Base-by-base conservation (phyloP, 2,329 filamentous ascomycete genomes). In the Fusarium cicatricum region DNA sequence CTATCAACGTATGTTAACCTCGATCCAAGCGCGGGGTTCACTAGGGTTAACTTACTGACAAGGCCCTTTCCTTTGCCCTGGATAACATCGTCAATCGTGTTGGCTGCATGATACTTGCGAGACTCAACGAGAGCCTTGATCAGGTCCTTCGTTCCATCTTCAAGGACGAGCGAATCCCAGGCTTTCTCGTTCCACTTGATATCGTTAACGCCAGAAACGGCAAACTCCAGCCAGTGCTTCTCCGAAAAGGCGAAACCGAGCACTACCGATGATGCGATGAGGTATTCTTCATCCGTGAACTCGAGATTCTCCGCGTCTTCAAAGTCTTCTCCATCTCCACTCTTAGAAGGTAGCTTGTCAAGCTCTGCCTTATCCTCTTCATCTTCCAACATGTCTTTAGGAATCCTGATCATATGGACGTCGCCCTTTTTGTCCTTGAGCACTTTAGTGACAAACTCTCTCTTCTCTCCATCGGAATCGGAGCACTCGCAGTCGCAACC, bases 221-320 rank as follows among this genome's bases (percentile, higher is more conserved):
- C 88, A 67, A 97, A 92, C 71, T 97, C 91, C 1, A 96, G 83
- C 93, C 92, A 97, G 10, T 91, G 80, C 75, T 96, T 97, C 74
- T 96, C 91, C 1, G 85, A 86, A 72, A 97, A 96, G 1, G 91
- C 86, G 67, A 96, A 97, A 0, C 92, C 93, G 2, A 96, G 82
- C 0, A 96, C 90, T 1, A 96, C 87, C 0, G 92, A 90, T 2
- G 90, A 94, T 2, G 92, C 88, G 42, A 96, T 88, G 6, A 97
- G 79, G 19, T 95, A 88, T 64, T 97, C 90, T 58, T 96, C 91
- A 42, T 95, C 90, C 0, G 83, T 90, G 71, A 95, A 93, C 16
- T 84, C 79, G 10, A 56, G 17, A 46, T 31, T 28, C n/a, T 42
- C 32, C 15, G 15, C 37, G 17, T 60, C 41, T 11, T 53, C 48